Evolutionary conservation across 2,329 filamentous ascomycete genomes (phyloP).

Genomic region (Phaeosphaeriaceae sp.): DNA sequence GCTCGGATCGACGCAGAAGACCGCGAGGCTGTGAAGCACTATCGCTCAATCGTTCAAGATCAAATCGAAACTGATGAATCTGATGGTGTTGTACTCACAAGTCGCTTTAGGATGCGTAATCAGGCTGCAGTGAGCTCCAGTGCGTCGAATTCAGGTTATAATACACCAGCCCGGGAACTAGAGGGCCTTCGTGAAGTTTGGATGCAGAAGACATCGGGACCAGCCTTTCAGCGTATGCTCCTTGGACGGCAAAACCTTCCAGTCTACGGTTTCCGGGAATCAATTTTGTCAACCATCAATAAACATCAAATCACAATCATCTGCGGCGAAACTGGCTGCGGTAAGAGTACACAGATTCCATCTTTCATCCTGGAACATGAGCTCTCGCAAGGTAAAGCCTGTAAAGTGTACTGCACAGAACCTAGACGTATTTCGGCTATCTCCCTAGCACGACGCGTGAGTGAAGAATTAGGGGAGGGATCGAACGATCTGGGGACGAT

Average conservation of each 20-base stretch:
- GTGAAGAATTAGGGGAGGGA: constrained; percentile 89
- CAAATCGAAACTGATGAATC: constrained; percentile 64
- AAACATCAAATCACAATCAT: constrained; percentile 87
- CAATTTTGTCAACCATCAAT: constrained; percentile 79
- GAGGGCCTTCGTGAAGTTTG: constrained; percentile 59
- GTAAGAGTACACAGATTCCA: constrained; percentile 97
- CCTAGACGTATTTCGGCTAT: constrained; percentile 95
- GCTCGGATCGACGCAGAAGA: constrained; percentile 73
- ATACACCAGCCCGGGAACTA: constrained; percentile 33
- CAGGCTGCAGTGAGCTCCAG: constrained; percentile 35
- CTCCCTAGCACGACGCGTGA: constrained; percentile 89
- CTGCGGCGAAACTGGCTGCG: constrained; percentile 95
- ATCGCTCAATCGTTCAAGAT: constrained; percentile 73
- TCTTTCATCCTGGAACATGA: constrained; percentile 92
- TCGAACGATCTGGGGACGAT: constrained; percentile 80
- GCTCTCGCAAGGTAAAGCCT: constrained; percentile 76
- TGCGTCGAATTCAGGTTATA: constrained; percentile 39
- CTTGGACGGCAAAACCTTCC: constrained; percentile 79
- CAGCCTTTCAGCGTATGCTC: constrained; percentile 79
- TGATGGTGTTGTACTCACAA: constrained; percentile 70
- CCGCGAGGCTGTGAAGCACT: constrained; percentile 68
- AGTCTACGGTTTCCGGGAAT: constrained; percentile 83
- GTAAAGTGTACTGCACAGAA: constrained; percentile 95
- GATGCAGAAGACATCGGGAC: constrained; percentile 57
- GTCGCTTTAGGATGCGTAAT: constrained; percentile 67